Evolutionary conservation across 2,329 filamentous ascomycete genomes (phyloP), one percentile per base, ranked within the genome.

Genomic region (Alternaria sp.): DNA sequence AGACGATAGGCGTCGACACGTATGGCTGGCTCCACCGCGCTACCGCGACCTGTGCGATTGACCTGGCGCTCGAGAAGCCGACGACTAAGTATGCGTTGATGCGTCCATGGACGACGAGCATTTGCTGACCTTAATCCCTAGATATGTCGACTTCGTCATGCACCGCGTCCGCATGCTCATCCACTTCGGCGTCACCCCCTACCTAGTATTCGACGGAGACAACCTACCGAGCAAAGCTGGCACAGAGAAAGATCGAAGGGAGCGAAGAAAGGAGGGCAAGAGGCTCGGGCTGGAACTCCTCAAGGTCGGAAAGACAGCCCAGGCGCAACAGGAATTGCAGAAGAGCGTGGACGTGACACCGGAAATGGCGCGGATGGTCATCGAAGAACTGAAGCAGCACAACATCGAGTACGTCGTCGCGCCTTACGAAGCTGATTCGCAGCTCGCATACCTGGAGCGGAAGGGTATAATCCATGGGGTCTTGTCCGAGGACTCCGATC

Each of bases 1-100:
- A 97, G 81, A 97, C 91, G 1, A 87, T 99, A 50, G 96, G 92
- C n/a, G 90, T 99, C 36, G 96, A 99, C 80, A 95, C 92, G 61
- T 99, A 99, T 85, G 96, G 95, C 78, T 99, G 96, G 96, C 89
- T 99, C 59, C 96, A 99, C 81, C 91, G 96, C 70, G 96, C 94
- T 57, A 93, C 93, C 50, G 90, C 96, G 68, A 88, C 92, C 53
- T 98, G 95, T 83, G 93, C 95, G 67, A 89, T 96, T 73, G 96
- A 98, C 74, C 87, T 99, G 66, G 96, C 93, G 36, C 87, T 95
- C 73, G 93, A 89, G 73, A 96, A 93, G 78, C 93, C 93, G 13
- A 98, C 94, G 0, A 90, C 88, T 57, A 96, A 93, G 92, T 96
- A 85, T 77, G 87, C 45, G 81, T 30, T 15, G 26, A 13, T 13